phyloP scores from a whole-genome alignment of 2,329 filamentous ascomycete genomes.

The Conoideocrella luteorostrata region DNA sequence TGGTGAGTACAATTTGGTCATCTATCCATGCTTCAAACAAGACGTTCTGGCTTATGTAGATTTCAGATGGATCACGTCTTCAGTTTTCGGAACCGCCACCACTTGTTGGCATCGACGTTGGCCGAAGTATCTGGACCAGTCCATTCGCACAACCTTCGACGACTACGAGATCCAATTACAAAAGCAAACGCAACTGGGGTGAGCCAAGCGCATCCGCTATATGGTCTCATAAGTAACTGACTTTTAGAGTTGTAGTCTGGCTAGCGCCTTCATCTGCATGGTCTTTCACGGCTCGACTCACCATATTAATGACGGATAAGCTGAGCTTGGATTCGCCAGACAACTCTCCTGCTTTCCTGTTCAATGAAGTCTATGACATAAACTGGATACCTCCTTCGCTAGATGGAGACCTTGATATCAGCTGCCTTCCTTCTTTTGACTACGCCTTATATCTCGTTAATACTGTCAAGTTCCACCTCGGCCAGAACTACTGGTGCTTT shows the following conservation, averaged over 20 bases:
- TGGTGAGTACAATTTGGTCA: too few relatives aligned
- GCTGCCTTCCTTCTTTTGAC: conserved; percentile 27
- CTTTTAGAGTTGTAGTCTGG: conserved; percentile 16
- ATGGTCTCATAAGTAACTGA: too few relatives aligned
- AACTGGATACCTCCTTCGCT: conserved; percentile 14
- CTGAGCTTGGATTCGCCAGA: conserved; percentile 16
- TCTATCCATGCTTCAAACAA: too few relatives aligned
- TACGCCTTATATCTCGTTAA: conserved; percentile 26
- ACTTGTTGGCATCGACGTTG: conserved; percentile 12
- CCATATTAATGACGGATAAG: conserved; percentile 24
- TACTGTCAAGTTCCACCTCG: conserved; percentile 31
- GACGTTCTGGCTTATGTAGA: background rate
- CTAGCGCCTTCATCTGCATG: conserved; percentile 27
- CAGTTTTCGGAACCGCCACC: background rate
- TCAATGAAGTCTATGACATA: conserved; percentile 23
- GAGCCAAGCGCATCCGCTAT: conserved; percentile 10
- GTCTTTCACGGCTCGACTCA: conserved; percentile 27
- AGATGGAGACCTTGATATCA: conserved; percentile 22
- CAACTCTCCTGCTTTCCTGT: conserved; percentile 17
- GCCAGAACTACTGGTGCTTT: conserved; percentile 29
- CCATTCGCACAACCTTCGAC: conserved; percentile 23
- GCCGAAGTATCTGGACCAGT: conserved; percentile 21
- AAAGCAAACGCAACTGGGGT: conserved; percentile 30
- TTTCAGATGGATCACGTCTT: background rate
- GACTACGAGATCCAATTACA: conserved; percentile 22